Evolutionary conservation across 805 yeast genomes (phyloP), one percentile per base, ranked within the genome.

Genomic region (Candida nonsorbophila): DNA sequence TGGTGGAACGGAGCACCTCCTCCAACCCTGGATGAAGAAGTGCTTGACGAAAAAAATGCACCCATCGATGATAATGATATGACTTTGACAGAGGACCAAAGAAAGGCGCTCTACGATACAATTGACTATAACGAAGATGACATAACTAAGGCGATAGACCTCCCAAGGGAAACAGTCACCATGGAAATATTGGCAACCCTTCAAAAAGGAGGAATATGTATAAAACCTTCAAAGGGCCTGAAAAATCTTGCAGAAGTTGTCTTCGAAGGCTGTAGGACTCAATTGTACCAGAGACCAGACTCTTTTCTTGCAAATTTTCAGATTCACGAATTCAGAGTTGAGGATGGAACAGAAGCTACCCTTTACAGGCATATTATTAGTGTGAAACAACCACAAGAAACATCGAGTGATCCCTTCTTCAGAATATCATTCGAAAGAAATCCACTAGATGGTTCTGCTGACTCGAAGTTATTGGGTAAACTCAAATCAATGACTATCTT

Each of bases 291-390:
- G 47, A 67, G 97, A 24, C 81, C 86, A 1, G 87, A 81, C 41
- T 87, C 97, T 0, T 77, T 75, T 42, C 53, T 78, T 27, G 62
- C 85, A 1, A 74, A 77, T 27, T 79, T 88, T 49, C 78, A 84
- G 29, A 66, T 92, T 37, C 77, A 81, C 36, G 94, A 86, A 47
- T 75, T 92, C 47, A 72, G 78, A 35, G 80, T 94, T 8, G 92
- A 85, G 46, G 98, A 92, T 60, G 88, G 94, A 4, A 79, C 94
- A 0, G 73, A 75, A 1, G 67, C 74, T 3, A 74, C 95, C 0
- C 55, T 86, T n/a, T 88, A 85, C 54, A 86, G 83, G 40, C 90
- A 86, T 41, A 75, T 88, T 36, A 92, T 88, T 8, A 83, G 88
- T 49, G 94, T 86, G 13, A 84, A 84, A 42, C 78, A 79, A 23